These are phyloP conservation scores for Tylopilus cervinicoccineus DNA, from an alignment of 768 basidiomycete genomes.

Conservation along the genomic window DNA sequence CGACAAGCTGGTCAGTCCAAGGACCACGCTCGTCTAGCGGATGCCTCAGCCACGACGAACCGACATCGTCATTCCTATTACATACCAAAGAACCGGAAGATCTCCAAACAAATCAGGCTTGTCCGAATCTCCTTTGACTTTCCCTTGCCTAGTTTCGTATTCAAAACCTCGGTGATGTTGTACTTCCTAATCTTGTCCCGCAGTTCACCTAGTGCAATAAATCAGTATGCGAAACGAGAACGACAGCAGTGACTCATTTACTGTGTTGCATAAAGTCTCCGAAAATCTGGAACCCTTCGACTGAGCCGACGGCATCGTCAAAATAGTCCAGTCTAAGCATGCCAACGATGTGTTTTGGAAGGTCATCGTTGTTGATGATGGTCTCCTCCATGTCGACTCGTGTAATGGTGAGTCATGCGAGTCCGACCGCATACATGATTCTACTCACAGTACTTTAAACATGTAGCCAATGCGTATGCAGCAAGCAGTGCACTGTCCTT, in stretches of 20 bases:
- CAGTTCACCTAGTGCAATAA: constrained; percentile 7
- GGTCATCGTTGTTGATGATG: constrained; percentile 4
- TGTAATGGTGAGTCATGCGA: neutral
- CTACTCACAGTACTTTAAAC: constrained; percentile 15
- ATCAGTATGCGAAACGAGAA: neutral
- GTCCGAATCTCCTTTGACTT: constrained; percentile 16
- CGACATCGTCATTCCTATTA: neutral
- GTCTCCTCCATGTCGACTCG: constrained; percentile 14
- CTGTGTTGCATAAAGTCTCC: constrained; percentile 18
- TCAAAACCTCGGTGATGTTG: constrained; percentile 16
- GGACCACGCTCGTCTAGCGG: constrained; percentile 6
- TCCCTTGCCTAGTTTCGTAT: constrained; percentile 13
- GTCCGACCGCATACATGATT: neutral
- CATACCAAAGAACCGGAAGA: constrained; percentile 19
- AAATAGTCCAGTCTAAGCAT: constrained; percentile 25
- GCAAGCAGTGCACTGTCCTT: constrained; percentile 18
- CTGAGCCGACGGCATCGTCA: constrained; percentile 20
- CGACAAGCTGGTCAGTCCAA: constrained; percentile 13
- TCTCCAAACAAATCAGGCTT: constrained; percentile 23
- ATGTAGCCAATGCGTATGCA: constrained; percentile 18
- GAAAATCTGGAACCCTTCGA: constrained; percentile 26
- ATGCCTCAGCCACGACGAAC: neutral
- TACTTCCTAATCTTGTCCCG: constrained; percentile 10
- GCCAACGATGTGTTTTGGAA: constrained; percentile 18
- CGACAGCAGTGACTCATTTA: neutral